Evolutionary conservation across 208 protist species (phyloP), one percentile per base, ranked within the genome.

Genomic region (Leishmania arabica): DNA sequence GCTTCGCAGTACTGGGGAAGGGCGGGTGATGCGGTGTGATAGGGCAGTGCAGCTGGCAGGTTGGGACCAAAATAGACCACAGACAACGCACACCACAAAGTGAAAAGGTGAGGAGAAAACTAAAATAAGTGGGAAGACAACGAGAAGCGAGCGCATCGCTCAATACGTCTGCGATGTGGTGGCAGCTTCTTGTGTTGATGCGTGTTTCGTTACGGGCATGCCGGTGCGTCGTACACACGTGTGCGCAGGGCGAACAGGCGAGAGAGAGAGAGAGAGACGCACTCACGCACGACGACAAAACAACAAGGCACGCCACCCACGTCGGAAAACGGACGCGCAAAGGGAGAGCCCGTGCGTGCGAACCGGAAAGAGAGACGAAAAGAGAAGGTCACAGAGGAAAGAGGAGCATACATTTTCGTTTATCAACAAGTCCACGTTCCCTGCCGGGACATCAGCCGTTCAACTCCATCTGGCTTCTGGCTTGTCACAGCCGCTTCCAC

Each of bases 291-390:
- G 51, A 54, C 51, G 9, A 19, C 68, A 73, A 13, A 73, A 73
- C n/a, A 21, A 21, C 6, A 24, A 62, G 6, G 51, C 56, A 62
- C 56, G 13, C 31, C 8, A 75, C 40, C 0, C 70, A 7, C 15
- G 47, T 27, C 60, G 15, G 34, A 77, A 77, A 77, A 49, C 7
- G 24, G 37, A 21, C 7, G n/a, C 7, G 73, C 0, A 62, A 77
- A 17, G 56, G 19, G 9, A 31, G 13, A 62, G 8, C 11, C 27
- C 27, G 31, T 40, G 45, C 11, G 45, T 24, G 45, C 19, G 73
- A 77, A 47, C 45, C 45, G 73, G 58, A 5, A 65, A 42, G 51
- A 82, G 45, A 69, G 27, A 47, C 3, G 17, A 53, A 77, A n/a
- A 24, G 69, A 76, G 37, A 75, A 51, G 47, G 37, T 11, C n/a